A percentile compares a stretch with the other conserved stretches of the same genome.
Conservation (phyloP, 2,329 filamentous ascomycete genomes). For the Beauveria pseudobassiana region DNA sequence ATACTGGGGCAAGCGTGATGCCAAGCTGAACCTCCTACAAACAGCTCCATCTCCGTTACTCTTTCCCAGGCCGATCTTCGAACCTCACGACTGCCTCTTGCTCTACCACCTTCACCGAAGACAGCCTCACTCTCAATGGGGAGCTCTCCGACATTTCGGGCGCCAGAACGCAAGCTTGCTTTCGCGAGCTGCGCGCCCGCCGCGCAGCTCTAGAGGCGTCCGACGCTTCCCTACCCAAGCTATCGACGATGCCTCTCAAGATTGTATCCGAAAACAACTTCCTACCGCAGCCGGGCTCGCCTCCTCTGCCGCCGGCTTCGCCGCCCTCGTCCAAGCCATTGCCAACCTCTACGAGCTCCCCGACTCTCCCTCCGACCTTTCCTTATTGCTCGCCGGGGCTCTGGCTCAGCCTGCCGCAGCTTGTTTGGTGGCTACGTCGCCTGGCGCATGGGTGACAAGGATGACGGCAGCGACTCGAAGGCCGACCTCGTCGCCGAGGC, state of each 20-base stretch:
- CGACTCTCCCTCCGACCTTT: slow-evolving; percentile 73
- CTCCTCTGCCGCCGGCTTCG: slow-evolving; percentile 62
- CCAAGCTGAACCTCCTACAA: slow-evolving; percentile 91
- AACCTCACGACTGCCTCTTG: slow-evolving; percentile 95
- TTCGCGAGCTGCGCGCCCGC: slow-evolving; percentile 74
- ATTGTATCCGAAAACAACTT: slow-evolving; percentile 98
- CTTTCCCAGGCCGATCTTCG: slow-evolving; percentile 90
- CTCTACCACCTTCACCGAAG: slow-evolving; percentile 59
- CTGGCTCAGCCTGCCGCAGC: slow-evolving; percentile 86
- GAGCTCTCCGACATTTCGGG: slow-evolving; percentile 76
- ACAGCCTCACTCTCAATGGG: slow-evolving; percentile 80
- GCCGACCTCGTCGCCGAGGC: slow-evolving; percentile 85
- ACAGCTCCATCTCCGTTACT: slow-evolving; percentile 94
- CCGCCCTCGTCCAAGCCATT: slow-evolving; percentile 71
- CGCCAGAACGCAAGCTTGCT: slow-evolving; percentile 88
- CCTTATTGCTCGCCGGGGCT: slow-evolving; percentile 88
- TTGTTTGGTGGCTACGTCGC: slow-evolving; percentile 94
- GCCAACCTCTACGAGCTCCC: slow-evolving; percentile 86
- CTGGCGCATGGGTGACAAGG: slow-evolving; percentile 72
- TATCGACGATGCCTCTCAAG: slow-evolving; percentile 68
- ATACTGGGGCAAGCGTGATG: slow-evolving; percentile 95
- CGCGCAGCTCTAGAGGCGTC: slow-evolving; percentile 67
- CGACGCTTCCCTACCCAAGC: slow-evolving; percentile 69
- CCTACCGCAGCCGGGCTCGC: slow-evolving; percentile 86
- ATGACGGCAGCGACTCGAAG: slow-evolving; percentile 77